These are phyloP conservation scores for Erucastrum elatum DNA, from an alignment of 345 rosid genomes.

Conservation along the genomic window DNA sequence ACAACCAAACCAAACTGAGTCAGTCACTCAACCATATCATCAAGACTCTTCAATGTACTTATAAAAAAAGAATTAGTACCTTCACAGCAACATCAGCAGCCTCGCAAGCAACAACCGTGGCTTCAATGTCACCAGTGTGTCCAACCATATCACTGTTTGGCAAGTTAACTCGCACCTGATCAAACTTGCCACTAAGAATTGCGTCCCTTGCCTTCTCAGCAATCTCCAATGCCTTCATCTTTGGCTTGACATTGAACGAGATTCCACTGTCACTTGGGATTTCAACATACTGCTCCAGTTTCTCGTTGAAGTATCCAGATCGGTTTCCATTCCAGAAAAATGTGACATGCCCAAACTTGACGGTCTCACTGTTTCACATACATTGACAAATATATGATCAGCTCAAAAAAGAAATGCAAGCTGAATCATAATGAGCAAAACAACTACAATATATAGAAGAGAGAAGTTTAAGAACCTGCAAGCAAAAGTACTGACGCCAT, in stretches of 20 bases:
- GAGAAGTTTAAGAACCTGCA: slow-evolving; percentile 56
- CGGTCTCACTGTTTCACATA: slow-evolving; percentile 70
- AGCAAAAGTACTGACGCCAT: slow-evolving; percentile 82
- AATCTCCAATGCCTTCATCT: slow-evolving; percentile 91
- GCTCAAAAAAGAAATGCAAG: background rate
- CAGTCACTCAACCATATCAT: background rate
- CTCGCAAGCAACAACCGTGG: slow-evolving; percentile 84
- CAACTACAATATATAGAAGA: no score
- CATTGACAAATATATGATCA: background rate
- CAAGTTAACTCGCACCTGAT: slow-evolving; percentile 92
- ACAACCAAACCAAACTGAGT: background rate
- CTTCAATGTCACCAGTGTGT: slow-evolving; percentile 90
- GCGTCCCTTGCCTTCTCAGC: slow-evolving; percentile 89
- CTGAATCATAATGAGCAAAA: background rate
- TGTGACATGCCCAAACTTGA: slow-evolving; percentile 94
- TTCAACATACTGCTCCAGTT: slow-evolving; percentile 87
- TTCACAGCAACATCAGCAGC: slow-evolving; percentile 88
- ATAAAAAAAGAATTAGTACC: slow-evolving; percentile 48
- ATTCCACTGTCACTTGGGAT: slow-evolving; percentile 94
- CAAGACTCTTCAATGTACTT: background rate
- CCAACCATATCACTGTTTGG: slow-evolving; percentile 99
- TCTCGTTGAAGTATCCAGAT: slow-evolving; percentile 74
- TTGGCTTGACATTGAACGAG: slow-evolving; percentile 86
- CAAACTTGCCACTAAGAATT: slow-evolving; percentile 74
- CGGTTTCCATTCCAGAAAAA: slow-evolving; percentile 99